These are phyloP conservation scores for Tylopilus intermedius DNA, from an alignment of 768 basidiomycete species.

Conservation along the genomic window DNA sequence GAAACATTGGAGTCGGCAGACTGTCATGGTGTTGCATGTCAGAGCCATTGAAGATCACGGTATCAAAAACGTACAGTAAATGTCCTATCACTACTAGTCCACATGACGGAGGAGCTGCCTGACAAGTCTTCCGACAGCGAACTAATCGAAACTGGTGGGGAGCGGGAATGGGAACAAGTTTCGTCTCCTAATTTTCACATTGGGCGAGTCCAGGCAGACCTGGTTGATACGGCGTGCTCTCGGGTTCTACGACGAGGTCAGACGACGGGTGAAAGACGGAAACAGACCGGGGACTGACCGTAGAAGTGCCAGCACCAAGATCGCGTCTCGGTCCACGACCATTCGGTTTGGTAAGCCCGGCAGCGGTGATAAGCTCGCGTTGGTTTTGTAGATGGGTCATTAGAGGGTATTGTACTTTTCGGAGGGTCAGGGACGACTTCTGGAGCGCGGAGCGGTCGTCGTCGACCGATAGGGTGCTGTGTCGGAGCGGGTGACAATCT, in stretches of 20 bases:
- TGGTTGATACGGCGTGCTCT: too few relatives aligned
- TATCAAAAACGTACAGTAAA: constrained; percentile 13
- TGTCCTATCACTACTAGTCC: constrained; percentile 16
- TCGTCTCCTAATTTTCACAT: constrained; percentile 11
- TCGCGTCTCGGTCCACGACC: not conserved
- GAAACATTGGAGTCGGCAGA: constrained; percentile 18
- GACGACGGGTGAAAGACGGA: too few relatives aligned
- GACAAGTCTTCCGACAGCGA: constrained; percentile 19
- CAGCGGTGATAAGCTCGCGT: constrained; percentile 8
- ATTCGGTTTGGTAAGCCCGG: constrained; percentile 7
- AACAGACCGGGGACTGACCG: too few relatives aligned
- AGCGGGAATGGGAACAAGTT: constrained; percentile 12
- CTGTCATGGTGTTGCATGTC: constrained; percentile 3
- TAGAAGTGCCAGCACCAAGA: not conserved
- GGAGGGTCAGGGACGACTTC: constrained; percentile 1
- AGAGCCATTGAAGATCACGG: not conserved
- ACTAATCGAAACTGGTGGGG: constrained; percentile 10
- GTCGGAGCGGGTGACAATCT: constrained; percentile 7
- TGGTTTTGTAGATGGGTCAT: not conserved
- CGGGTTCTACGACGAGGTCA: too few relatives aligned
- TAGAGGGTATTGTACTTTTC: not conserved
- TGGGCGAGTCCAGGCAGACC: not conserved
- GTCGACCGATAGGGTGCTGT: not conserved
- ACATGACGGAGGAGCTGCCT: constrained; percentile 5
- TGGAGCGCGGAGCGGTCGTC: not conserved